These are phyloP conservation scores for Mucor plumbeus DNA, from an alignment of 371 early-diverging fungal species.

Conservation along the genomic window DNA sequence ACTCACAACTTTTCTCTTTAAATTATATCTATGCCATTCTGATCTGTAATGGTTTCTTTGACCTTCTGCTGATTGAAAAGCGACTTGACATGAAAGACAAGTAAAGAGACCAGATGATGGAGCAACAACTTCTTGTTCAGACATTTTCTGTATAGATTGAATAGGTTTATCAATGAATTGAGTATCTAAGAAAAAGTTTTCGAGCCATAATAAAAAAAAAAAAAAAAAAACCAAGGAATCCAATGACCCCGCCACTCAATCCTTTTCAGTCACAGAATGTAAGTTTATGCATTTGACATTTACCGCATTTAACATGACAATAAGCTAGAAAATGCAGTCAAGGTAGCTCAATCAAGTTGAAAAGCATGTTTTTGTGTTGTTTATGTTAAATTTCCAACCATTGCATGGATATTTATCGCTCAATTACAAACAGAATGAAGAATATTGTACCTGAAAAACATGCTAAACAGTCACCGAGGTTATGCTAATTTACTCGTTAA, in stretches of 20 bases:
- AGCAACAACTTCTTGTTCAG: slow-evolving; percentile 17
- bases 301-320: no score
- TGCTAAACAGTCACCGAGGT: not conserved
- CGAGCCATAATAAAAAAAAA: not conserved
- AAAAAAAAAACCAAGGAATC: not conserved
- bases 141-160: slow-evolving; percentile 11
- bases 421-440: not conserved
- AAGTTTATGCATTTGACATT: no score
- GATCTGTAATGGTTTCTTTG: slow-evolving; percentile 85
- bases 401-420: not conserved
- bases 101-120: slow-evolving; percentile 57
- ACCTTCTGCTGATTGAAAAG: slow-evolving; percentile 78
- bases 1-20: slow-evolving; percentile 85
- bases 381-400: not conserved
- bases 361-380: not conserved
- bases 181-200: slow-evolving; percentile 1
- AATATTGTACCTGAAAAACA: not conserved
- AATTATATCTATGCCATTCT: slow-evolving; percentile 92
- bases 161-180: not conserved
- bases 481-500: no score
- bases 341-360: not conserved
- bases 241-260: slow-evolving; percentile 11
- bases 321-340: no score
- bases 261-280: slow-evolving; percentile 6
- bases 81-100: slow-evolving; percentile 84